Evolutionary conservation across 2,329 filamentous ascomycete genomes (phyloP).

Genomic region (Didymella segeticola): DNA sequence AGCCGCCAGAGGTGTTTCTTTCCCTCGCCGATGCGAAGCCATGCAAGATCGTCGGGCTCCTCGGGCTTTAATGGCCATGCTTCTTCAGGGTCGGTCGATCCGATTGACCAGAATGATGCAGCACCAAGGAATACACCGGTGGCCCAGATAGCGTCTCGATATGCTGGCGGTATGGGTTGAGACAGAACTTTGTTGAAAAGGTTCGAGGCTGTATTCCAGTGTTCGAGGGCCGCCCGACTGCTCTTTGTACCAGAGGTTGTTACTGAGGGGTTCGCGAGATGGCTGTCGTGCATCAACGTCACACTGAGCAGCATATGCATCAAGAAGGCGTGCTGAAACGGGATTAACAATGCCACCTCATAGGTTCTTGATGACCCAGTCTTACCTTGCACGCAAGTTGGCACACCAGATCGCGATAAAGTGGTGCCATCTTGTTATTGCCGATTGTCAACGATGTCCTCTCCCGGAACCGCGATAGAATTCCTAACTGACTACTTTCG

Average conservation of each 20-base stretch:
- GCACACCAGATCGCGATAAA: slow-evolving; percentile 49
- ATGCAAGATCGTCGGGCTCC: slow-evolving; percentile 59
- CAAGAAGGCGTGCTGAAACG: slow-evolving; percentile 57
- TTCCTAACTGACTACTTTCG: slow-evolving; percentile 28
- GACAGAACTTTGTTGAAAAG: slow-evolving; percentile 58
- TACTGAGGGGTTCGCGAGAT: slow-evolving; percentile 38
- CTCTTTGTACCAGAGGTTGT: slow-evolving; percentile 30
- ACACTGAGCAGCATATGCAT: slow-evolving; percentile 62
- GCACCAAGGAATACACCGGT: slow-evolving; percentile 57
- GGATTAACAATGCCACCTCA: neutral
- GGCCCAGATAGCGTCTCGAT: slow-evolving; percentile 58
- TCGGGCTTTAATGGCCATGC: slow-evolving; percentile 63
- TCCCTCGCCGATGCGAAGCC: slow-evolving; percentile 64
- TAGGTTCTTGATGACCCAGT: neutral
- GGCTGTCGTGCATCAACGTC: slow-evolving; percentile 61
- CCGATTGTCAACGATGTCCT: slow-evolving; percentile 54
- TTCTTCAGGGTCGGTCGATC: slow-evolving; percentile 51
- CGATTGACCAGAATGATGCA: slow-evolving; percentile 55
- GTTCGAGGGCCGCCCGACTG: slow-evolving; percentile 50
- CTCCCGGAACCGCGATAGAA: slow-evolving; percentile 53
- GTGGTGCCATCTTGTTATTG: slow-evolving; percentile 30
- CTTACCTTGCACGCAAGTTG: slow-evolving; percentile 53
- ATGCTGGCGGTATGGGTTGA: slow-evolving; percentile 41
- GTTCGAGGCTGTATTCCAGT: slow-evolving; percentile 57
- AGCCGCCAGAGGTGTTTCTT: slow-evolving; percentile 63